Percentiles rank a stretch among this genome's conserved stretches.
These are phyloP conservation scores for Gnetum montanum DNA, from an alignment of 75 land plant species.

Conservation along the genomic window DNA sequence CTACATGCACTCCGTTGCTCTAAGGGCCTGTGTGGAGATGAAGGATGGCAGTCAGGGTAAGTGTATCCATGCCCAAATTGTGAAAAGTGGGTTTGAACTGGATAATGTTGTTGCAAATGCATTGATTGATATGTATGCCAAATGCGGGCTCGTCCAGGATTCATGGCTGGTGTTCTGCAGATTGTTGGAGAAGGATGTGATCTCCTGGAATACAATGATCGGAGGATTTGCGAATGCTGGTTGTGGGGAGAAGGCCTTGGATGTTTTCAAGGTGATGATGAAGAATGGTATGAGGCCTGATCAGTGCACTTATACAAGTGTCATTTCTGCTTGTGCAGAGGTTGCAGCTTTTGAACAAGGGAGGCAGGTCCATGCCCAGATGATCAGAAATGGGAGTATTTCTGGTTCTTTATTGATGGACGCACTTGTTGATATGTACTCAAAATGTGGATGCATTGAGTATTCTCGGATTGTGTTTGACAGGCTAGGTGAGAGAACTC, in stretches of 20 bases:
- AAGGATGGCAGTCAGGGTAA: conserved; percentile 6
- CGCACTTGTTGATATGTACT: conserved; percentile 5
- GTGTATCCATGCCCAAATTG: not conserved
- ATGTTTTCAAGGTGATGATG: conserved; percentile 9
- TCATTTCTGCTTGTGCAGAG: conserved; percentile 4
- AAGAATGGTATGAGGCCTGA: conserved; percentile 9
- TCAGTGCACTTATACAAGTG: conserved; percentile 1
- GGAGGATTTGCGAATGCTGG: conserved; percentile 12
- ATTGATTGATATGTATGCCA: conserved; percentile 5
- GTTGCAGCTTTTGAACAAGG: not conserved
- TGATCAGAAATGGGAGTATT: not conserved
- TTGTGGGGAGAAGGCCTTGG: conserved; percentile 4
- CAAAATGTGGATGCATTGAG: conserved; percentile 3
- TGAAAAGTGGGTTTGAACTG: conserved; percentile 8
- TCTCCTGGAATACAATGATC: conserved; percentile 14
- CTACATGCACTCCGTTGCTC: too few relatives aligned
- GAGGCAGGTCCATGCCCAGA: conserved; percentile 8
- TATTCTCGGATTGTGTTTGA: conserved; percentile 7
- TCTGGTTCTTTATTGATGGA: not conserved
- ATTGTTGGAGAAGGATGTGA: not conserved
- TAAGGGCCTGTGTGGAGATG: too few relatives aligned
- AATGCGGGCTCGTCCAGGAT: conserved; percentile 5
- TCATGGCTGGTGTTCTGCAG: conserved; percentile 2
- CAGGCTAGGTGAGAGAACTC: not conserved
- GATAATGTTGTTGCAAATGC: conserved; percentile 9